Evolutionary conservation across 2,329 filamentous ascomycete species (phyloP).

Genomic region (Claviceps sp.): DNA sequence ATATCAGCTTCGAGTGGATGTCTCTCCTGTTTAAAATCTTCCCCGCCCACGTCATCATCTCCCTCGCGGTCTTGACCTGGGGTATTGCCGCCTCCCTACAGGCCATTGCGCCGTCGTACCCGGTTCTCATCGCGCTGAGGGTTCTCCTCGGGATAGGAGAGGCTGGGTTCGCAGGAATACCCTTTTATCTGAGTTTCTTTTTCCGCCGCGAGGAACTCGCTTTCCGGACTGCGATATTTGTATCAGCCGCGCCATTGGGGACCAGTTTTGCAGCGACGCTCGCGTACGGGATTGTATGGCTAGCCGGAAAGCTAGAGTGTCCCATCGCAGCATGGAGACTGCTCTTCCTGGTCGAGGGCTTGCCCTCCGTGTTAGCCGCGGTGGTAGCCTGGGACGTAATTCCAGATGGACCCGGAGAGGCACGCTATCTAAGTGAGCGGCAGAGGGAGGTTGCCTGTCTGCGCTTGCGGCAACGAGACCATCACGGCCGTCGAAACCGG

Average conservation of each 20-base stretch:
- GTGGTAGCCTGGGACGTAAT: constrained; percentile 62
- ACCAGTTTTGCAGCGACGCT: constrained; percentile 67
- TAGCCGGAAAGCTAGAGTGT: constrained; percentile 41
- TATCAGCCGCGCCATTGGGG: constrained; percentile 71
- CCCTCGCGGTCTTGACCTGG: constrained; percentile 60
- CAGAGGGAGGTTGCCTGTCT: constrained; percentile 58
- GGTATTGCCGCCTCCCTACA: constrained; percentile 68
- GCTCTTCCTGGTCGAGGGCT: constrained; percentile 73
- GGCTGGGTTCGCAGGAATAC: constrained; percentile 51
- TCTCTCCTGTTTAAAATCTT: constrained; percentile 46
- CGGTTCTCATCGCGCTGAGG: constrained; percentile 39
- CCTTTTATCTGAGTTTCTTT: constrained; percentile 52
- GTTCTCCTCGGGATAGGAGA: constrained; percentile 48
- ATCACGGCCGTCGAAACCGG: not conserved
- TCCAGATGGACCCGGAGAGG: constrained; percentile 60
- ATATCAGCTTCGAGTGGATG: constrained; percentile 54
- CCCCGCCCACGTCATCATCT: constrained; percentile 47
- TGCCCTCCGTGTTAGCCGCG: constrained; percentile 65
- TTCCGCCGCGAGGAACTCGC: constrained; percentile 61
- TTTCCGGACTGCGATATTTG: constrained; percentile 72
- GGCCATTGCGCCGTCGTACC: constrained; percentile 49
- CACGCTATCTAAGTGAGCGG: constrained; percentile 46
- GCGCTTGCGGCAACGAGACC: constrained; percentile 43
- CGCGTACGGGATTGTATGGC: constrained; percentile 62
- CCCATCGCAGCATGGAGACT: constrained; percentile 77